These are phyloP conservation scores for Globisporangium nagaii DNA, from an alignment of 352 stramenopile species.

Conservation along the genomic window DNA sequence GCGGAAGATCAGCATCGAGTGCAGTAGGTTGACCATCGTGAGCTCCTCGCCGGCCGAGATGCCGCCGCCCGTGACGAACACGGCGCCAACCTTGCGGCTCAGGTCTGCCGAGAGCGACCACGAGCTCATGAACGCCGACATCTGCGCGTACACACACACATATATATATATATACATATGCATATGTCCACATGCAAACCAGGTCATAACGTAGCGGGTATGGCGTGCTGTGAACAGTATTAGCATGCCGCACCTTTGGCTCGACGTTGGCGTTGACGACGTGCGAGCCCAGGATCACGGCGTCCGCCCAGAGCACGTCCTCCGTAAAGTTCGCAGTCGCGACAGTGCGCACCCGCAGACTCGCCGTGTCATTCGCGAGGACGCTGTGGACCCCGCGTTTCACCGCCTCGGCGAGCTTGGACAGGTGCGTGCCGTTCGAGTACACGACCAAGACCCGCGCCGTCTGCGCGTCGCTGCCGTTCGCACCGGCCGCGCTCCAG, in stretches of 20 bases:
- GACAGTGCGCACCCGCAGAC: conserved; percentile 47
- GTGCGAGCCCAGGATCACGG: conserved; percentile 76
- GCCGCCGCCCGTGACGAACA: conserved; percentile 80
- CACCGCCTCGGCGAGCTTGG: conserved; percentile 66
- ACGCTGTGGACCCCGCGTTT: conserved; percentile 34
- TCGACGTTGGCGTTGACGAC: conserved; percentile 88
- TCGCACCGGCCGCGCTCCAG: not conserved
- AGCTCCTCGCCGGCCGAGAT: conserved; percentile 81
- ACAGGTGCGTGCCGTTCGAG: conserved; percentile 63
- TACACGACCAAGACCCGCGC: conserved; percentile 69
- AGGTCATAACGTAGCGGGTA: too few relatives aligned
- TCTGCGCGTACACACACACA: conserved; percentile 21
- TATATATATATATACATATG: too few relatives aligned
- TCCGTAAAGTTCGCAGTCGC: conserved; percentile 63
- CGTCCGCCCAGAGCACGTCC: conserved; percentile 83
- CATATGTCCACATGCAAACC: too few relatives aligned
- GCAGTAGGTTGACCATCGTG: conserved; percentile 81
- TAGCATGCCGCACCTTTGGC: conserved; percentile 46
- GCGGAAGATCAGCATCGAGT: conserved; percentile 86
- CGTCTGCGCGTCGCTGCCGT: not conserved
- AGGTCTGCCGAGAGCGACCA: conserved; percentile 71
- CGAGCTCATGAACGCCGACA: conserved; percentile 60
- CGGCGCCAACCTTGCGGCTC: conserved; percentile 79
- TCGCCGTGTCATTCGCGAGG: conserved; percentile 22
- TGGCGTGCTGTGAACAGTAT: too few relatives aligned